These are phyloP conservation scores for Aureococcus anophagefferens DNA, from an alignment of 108 stramenopile species.

Conservation along the genomic window DNA sequence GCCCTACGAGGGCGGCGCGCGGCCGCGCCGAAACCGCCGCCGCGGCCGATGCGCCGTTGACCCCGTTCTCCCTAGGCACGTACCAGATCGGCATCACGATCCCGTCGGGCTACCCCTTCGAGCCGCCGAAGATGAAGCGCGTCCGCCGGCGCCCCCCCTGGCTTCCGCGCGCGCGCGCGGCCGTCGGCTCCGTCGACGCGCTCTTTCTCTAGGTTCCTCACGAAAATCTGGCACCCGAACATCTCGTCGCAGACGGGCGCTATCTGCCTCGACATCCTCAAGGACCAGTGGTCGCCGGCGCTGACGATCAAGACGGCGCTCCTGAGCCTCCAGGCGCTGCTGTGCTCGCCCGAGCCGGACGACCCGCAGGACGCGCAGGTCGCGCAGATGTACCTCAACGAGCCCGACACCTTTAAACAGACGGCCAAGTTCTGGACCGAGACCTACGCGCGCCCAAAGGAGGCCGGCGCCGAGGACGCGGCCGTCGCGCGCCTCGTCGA, in stretches of 20 bases:
- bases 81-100: constrained; percentile 61
- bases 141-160: too few relatives aligned
- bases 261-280: constrained; percentile 93
- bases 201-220: too few relatives aligned
- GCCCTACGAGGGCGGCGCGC: constrained; percentile 63
- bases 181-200: too few relatives aligned
- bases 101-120: constrained; percentile 75
- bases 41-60: too few relatives aligned
- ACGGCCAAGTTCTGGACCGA: constrained; percentile 89
- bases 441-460: constrained; percentile 56
- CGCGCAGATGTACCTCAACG: constrained; percentile 73
- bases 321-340: constrained; percentile 72
- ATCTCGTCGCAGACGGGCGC: constrained; percentile 87
- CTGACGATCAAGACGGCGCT: constrained; percentile 92
- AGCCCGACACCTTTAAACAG: constrained; percentile 60
- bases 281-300: constrained; percentile 94
- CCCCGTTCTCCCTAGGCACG: not conserved
- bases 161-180: too few relatives aligned
- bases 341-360: constrained; percentile 76
- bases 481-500: constrained; percentile 67
- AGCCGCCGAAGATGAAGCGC: constrained; percentile 83
- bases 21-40: constrained; percentile 19
- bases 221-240: constrained; percentile 96
- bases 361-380: constrained; percentile 96
- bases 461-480: constrained; percentile 42